phyloP scores from a whole-genome alignment of 805 yeast genomes.

The Kodamaea restingae region DNA sequence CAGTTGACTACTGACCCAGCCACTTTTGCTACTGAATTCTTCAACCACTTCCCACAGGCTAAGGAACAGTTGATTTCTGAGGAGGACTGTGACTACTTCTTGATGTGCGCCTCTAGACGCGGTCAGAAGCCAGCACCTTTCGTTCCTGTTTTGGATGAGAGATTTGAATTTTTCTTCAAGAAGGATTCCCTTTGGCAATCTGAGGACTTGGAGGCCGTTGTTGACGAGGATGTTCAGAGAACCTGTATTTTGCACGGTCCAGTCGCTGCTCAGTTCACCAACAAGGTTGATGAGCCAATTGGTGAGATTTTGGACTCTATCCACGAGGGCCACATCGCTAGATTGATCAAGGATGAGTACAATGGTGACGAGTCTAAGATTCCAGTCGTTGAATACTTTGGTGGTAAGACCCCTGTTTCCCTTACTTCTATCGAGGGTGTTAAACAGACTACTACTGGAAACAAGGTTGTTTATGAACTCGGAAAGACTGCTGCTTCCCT shows the following conservation, averaged over 20 bases:
- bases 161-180: slow-evolving; percentile 94
- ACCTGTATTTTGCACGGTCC: slow-evolving; percentile 99
- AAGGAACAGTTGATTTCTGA: slow-evolving; percentile 81
- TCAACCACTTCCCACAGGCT: slow-evolving; percentile 68
- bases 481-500: slow-evolving; percentile 20
- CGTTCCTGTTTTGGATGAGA: slow-evolving; percentile 90
- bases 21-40: slow-evolving; percentile 53
- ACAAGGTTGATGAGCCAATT: slow-evolving; percentile 86
- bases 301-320: slow-evolving; percentile 82
- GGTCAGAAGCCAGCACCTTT: slow-evolving; percentile 96
- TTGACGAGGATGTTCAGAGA: slow-evolving; percentile 93
- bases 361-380: slow-evolving; percentile 63
- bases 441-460: slow-evolving; percentile 19
- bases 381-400: slow-evolving; percentile 88
- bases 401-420: slow-evolving; percentile 49
- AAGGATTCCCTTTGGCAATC: slow-evolving; percentile 99
- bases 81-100: slow-evolving; percentile 92
- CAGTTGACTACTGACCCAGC: slow-evolving; percentile 65
- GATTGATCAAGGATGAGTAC: slow-evolving; percentile 66
- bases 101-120: slow-evolving; percentile 77
- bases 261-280: slow-evolving; percentile 92
- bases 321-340: slow-evolving; percentile 83
- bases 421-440: slow-evolving; percentile 32
- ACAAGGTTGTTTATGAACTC: slow-evolving; percentile 33
- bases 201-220: slow-evolving; percentile 93